These are phyloP conservation scores for Metschnikowia kunwiensis DNA, from an alignment of 805 yeast species.

Conservation along the genomic window DNA sequence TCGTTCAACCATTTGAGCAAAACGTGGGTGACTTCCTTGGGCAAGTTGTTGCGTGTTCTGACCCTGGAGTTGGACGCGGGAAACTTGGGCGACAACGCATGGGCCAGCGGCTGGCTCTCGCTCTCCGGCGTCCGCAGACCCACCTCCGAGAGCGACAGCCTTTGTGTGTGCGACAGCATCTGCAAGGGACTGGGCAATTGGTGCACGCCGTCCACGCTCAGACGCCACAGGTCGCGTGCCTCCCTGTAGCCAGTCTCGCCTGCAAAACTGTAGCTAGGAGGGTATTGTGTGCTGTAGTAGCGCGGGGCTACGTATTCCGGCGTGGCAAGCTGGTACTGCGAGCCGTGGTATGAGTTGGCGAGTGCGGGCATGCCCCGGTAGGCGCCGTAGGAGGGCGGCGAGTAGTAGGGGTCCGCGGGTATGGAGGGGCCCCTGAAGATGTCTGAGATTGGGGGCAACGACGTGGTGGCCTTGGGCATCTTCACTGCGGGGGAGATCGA, in stretches of 20 bases:
- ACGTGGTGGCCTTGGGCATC: constrained; percentile 24
- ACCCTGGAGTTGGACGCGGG: constrained; percentile 4
- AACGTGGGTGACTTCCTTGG: constrained; percentile 72
- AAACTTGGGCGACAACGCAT: constrained; percentile 6
- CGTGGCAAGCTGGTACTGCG: constrained; percentile 7
- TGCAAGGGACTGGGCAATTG: constrained; percentile 2
- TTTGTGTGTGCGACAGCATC: neutral
- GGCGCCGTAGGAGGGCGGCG: constrained; percentile 8
- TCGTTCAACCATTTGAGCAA: constrained; percentile 69
- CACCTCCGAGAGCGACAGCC: neutral
- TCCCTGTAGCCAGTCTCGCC: constrained; percentile 8
- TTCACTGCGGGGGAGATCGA: constrained; percentile 2
- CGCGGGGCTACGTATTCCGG: constrained; percentile 12
- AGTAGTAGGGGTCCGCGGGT: constrained; percentile 1
- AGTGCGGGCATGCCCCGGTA: constrained; percentile 6
- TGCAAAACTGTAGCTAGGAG: constrained; percentile 7
- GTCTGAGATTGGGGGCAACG: constrained; percentile 44
- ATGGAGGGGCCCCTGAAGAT: constrained; percentile 22
- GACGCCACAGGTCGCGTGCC: constrained; percentile 3
- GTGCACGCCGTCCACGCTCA: neutral
- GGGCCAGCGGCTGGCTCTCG: constrained; percentile 5
- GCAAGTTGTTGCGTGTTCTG: constrained; percentile 65
- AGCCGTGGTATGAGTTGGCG: constrained; percentile 3
- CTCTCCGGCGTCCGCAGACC: constrained; percentile 1
- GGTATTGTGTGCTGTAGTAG: constrained; percentile 9